phyloP scores from a whole-genome alignment of 2,329 filamentous ascomycete genomes.

The Sphaerulina musiva region DNA sequence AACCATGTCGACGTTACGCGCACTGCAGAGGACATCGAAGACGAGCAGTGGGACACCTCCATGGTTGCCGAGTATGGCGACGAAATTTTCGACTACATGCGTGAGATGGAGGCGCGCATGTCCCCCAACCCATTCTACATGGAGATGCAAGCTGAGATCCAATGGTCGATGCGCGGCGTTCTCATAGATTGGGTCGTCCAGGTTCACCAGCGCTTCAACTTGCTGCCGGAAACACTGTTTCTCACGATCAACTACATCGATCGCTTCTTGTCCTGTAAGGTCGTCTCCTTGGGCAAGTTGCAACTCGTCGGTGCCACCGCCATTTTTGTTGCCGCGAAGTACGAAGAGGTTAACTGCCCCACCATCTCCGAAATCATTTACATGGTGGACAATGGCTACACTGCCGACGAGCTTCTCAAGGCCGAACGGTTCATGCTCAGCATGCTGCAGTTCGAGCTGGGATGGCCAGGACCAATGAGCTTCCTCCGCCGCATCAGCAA shows the following conservation, averaged over 20 bases:
- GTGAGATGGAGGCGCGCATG: conserved; percentile 76
- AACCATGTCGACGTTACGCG: conserved; percentile 60
- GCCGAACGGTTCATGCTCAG: conserved; percentile 97
- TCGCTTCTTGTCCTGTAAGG: conserved; percentile 87
- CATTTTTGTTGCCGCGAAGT: conserved; percentile 92
- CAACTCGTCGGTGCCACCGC: conserved; percentile 95
- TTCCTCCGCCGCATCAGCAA: conserved; percentile 96
- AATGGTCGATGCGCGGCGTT: conserved; percentile 97
- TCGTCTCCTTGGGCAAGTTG: conserved; percentile 88
- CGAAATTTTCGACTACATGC: conserved; percentile 93
- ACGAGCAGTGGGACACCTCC: conserved; percentile 86
- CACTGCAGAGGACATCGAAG: conserved; percentile 69
- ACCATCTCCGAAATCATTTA: conserved; percentile 93
- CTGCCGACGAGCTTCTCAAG: conserved; percentile 85
- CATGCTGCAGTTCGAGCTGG: conserved; percentile 91
- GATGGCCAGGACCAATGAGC: conserved; percentile 98
- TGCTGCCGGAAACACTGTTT: conserved; percentile 92
- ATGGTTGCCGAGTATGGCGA: conserved; percentile 98
- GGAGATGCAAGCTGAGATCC: conserved; percentile 90
- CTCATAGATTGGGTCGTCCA: conserved; percentile 98
- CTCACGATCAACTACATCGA: conserved; percentile 95
- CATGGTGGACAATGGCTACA: conserved; percentile 94
- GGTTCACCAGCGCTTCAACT: conserved; percentile 82
- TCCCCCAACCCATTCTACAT: conserved; percentile 90
- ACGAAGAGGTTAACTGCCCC: conserved; percentile 97